Conservation (phyloP, 345 rosid species). For the Combretum micranthum region DNA sequence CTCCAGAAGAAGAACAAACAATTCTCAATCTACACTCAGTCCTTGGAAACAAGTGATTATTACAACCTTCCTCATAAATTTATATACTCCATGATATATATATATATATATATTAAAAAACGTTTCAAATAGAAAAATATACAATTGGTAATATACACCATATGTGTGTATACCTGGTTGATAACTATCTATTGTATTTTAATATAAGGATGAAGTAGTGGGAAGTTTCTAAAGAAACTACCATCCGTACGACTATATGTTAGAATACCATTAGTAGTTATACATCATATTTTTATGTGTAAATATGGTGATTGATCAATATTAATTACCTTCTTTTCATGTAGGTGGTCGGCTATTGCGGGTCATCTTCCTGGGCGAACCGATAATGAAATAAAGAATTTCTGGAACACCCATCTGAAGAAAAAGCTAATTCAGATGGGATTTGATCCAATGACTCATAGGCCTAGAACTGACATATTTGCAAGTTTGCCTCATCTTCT, state of each 20-base stretch:
- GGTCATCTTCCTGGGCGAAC: slow-evolving; percentile 54
- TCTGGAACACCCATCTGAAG: slow-evolving; percentile 67
- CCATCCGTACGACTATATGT: no score
- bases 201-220: no score
- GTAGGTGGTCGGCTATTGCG: slow-evolving; percentile 74
- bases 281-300: not conserved
- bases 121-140: no score
- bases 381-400: slow-evolving; percentile 58
- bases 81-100: not conserved
- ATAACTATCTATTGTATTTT: no score
- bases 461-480: slow-evolving; percentile 56
- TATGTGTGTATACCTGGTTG: no score
- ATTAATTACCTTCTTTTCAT: not conserved
- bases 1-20: slow-evolving; percentile 69
- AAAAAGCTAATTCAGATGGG: slow-evolving; percentile 67
- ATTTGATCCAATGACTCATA: slow-evolving; percentile 60
- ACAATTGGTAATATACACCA: no score
- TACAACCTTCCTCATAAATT: not conserved
- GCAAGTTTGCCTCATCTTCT: slow-evolving; percentile 48
- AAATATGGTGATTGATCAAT: no score
- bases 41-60: slow-evolving; percentile 76
- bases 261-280: no score
- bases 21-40: slow-evolving; percentile 72
- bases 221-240: no score
- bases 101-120: no score